These are phyloP conservation scores for Rhizophlyctis rosea DNA, from an alignment of 192 early-diverging fungal genomes.

Conservation along the genomic window DNA sequence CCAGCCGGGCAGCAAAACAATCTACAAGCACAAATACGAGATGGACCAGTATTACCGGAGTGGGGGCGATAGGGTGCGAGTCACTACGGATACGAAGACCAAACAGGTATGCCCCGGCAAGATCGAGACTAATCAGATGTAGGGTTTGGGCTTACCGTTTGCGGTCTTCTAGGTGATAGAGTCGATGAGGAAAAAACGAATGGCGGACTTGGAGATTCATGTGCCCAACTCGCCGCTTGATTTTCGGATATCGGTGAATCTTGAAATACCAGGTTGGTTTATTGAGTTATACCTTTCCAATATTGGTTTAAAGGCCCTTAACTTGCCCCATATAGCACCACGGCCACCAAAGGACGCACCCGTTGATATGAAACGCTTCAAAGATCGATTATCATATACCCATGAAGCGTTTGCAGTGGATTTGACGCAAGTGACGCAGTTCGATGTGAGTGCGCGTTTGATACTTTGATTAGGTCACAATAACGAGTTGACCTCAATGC, in stretches of 20 bases:
- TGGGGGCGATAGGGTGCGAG: conserved; percentile 22
- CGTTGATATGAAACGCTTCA: conserved; percentile 62
- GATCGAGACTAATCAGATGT: neutral
- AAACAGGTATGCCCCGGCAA: conserved; percentile 12
- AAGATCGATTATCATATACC: conserved; percentile 84
- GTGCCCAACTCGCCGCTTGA: conserved; percentile 77
- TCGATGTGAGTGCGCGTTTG: conserved; percentile 4
- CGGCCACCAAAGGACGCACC: conserved; percentile 41
- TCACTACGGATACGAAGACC: conserved; percentile 34
- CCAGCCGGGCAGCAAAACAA: conserved; percentile 39
- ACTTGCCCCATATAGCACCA: conserved; percentile 5
- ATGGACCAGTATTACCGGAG: conserved; percentile 56
- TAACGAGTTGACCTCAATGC: conserved; percentile 5
- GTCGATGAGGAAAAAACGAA: conserved; percentile 69
- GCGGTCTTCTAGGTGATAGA: conserved; percentile 22
- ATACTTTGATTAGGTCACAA: neutral
- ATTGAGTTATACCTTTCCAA: too few relatives aligned
- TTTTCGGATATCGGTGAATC: conserved; percentile 81
- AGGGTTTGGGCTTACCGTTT: too few relatives aligned
- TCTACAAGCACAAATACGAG: conserved; percentile 73
- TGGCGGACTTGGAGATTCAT: conserved; percentile 84
- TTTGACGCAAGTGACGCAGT: conserved; percentile 77
- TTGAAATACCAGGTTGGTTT: conserved; percentile 64
- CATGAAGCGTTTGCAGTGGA: conserved; percentile 84
- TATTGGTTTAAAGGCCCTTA: neutral